Evolutionary conservation across 176 grass and related monocot species (phyloP).

Genomic region (Cenchrus purpureus): DNA sequence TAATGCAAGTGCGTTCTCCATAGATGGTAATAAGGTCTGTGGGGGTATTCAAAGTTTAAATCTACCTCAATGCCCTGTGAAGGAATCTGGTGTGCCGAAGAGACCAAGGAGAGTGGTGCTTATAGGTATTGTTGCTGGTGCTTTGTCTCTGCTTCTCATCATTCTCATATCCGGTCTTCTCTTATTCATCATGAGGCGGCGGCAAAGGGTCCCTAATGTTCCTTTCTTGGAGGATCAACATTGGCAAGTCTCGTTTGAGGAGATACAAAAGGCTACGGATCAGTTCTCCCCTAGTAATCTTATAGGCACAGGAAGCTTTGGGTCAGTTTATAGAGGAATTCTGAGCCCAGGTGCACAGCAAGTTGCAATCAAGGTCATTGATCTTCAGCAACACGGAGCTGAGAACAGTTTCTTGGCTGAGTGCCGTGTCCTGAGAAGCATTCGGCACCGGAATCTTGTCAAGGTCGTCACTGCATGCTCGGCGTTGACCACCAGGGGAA

Average conservation of each 20-base stretch:
- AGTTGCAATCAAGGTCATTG: slow-evolving; percentile 44
- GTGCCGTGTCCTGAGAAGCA: slow-evolving; percentile 30
- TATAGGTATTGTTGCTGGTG: slow-evolving; percentile 14
- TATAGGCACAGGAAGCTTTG: slow-evolving; percentile 44
- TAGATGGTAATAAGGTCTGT: slow-evolving; percentile 35
- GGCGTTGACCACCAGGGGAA: slow-evolving; percentile 38
- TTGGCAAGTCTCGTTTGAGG: slow-evolving; percentile 24
- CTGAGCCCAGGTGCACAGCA: slow-evolving; percentile 2
- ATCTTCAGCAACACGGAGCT: slow-evolving; percentile 40
- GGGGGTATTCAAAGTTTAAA: slow-evolving; percentile 28
- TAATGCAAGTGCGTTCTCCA: slow-evolving; percentile 35
- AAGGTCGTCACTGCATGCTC: slow-evolving; percentile 49
- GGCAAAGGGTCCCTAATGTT: neutral
- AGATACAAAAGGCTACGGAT: slow-evolving; percentile 21
- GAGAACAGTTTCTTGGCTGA: slow-evolving; percentile 44
- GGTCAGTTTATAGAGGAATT: slow-evolving; percentile 45
- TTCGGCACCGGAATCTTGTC: slow-evolving; percentile 48
- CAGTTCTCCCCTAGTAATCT: slow-evolving; percentile 34
- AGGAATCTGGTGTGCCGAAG: neutral
- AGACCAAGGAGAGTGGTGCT: slow-evolving; percentile 3
- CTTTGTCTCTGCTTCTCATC: neutral
- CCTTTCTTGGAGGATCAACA: neutral
- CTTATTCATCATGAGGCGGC: neutral
- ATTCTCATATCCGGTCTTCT: neutral
- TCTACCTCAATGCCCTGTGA: neutral